Percentiles rank a stretch among this genome's conserved stretches.
These are phyloP conservation scores for Nicotiana rustica DNA, from an alignment of 305 asterid species.

Conservation along the genomic window DNA sequence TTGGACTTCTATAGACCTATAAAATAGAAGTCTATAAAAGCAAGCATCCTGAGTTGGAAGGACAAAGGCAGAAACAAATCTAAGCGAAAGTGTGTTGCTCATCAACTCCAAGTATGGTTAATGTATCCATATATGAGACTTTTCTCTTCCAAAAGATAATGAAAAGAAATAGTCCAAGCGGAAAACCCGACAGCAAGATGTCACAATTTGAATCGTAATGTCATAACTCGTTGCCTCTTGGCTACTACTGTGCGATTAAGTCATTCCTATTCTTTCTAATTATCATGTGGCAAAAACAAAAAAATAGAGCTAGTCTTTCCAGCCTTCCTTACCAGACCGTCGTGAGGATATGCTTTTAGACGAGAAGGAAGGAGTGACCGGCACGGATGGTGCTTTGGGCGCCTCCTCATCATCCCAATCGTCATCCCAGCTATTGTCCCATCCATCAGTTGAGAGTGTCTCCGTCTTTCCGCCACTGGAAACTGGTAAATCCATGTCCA, in stretches of 20 bases:
- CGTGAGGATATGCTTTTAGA: conserved; percentile 62
- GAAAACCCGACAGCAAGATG: background rate
- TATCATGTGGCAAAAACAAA: background rate
- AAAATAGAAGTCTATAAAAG: background rate
- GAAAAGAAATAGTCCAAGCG: background rate
- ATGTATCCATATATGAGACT: background rate
- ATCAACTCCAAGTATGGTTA: background rate
- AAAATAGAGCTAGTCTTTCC: conserved; percentile 65
- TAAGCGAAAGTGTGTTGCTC: background rate
- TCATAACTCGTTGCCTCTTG: background rate
- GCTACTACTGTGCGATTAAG: conserved; percentile 9
- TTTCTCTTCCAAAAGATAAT: background rate
- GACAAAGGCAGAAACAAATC: background rate
- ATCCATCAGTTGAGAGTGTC: conserved; percentile 58
- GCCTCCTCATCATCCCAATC: conserved; percentile 93
- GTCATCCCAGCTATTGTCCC: conserved; percentile 89
- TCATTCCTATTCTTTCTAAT: background rate
- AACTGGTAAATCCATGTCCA: conserved; percentile 80
- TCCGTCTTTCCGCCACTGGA: conserved; percentile 54
- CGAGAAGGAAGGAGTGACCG: conserved; percentile 69
- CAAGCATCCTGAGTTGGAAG: background rate
- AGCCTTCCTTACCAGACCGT: conserved; percentile 65
- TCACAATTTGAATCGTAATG: background rate
- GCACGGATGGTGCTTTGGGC: conserved; percentile 59
- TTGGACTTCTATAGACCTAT: background rate